Evolutionary conservation across 768 basidiomycete genomes (phyloP).

Genomic region (Collybia sp.): DNA sequence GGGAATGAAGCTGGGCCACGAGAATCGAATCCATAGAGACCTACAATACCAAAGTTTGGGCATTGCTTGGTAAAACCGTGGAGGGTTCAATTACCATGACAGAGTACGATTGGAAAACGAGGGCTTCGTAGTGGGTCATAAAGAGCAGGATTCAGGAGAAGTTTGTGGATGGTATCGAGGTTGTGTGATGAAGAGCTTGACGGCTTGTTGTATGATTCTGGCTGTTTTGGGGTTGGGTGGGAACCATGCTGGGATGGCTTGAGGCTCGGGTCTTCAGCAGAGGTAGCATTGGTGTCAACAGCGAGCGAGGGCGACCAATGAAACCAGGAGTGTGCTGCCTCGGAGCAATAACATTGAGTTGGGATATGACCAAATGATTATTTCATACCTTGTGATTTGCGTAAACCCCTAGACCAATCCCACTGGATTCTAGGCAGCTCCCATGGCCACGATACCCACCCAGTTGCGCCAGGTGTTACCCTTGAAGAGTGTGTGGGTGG

Average conservation of each 20-base stretch:
- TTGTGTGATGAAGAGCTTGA: slow-evolving; percentile 16
- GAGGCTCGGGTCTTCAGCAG: too few relatives aligned
- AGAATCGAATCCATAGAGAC: slow-evolving; percentile 93
- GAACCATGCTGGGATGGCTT: not conserved
- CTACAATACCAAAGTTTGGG: slow-evolving; percentile 29
- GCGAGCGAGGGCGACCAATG: too few relatives aligned
- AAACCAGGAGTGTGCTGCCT: too few relatives aligned
- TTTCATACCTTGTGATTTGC: not conserved
- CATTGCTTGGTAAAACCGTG: not conserved
- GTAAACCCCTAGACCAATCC: slow-evolving; percentile 3
- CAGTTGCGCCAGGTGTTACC: slow-evolving; percentile 1
- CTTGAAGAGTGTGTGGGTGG: slow-evolving; percentile 2
- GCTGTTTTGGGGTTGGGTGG: slow-evolving; percentile 5
- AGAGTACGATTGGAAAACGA: slow-evolving; percentile 89
- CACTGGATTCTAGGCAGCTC: slow-evolving; percentile 18
- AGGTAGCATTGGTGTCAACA: too few relatives aligned
- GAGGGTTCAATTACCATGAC: slow-evolving; percentile 66
- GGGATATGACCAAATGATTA: too few relatives aligned
- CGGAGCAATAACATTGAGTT: too few relatives aligned
- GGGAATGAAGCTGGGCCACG: slow-evolving; percentile 82
- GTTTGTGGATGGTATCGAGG: slow-evolving; percentile 55
- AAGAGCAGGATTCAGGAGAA: slow-evolving; percentile 74
- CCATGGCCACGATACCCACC: slow-evolving; percentile 19
- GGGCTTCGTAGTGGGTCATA: slow-evolving; percentile 76
- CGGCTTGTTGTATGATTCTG: slow-evolving; percentile 6